These are phyloP conservation scores for Hyphodiscus sp. DNA, from an alignment of 2,329 filamentous ascomycete genomes.

Conservation along the genomic window DNA sequence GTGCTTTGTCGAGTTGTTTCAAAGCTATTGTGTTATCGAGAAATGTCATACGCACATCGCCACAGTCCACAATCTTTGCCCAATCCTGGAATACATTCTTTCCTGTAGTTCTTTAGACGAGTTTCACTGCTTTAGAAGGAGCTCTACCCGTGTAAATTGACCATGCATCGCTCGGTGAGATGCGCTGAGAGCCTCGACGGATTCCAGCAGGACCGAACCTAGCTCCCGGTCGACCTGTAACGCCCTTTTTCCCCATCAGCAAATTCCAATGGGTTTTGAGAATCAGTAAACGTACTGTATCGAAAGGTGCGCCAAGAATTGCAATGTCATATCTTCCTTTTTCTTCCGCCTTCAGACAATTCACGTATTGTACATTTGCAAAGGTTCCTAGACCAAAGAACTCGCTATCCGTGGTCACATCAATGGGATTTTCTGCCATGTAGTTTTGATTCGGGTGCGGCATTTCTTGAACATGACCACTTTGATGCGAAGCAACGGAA, in stretches of 20 bases:
- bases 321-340: conserved; percentile 27
- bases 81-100: conserved; percentile 35
- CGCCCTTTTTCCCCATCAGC: too few relatives aligned
- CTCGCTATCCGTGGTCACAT: neutral
- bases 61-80: conserved; percentile 44
- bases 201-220: conserved; percentile 32
- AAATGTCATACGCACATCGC: conserved; percentile 40
- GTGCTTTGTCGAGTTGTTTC: neutral
- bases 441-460: neutral
- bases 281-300: conserved; percentile 34
- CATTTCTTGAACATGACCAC: neutral
- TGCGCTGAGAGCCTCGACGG: conserved; percentile 29
- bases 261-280: too few relatives aligned
- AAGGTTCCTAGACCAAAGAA: conserved; percentile 11
- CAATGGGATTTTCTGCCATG: neutral
- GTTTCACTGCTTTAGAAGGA: too few relatives aligned
- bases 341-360: conserved; percentile 1
- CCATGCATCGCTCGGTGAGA: conserved; percentile 7
- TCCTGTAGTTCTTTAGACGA: conserved; percentile 11
- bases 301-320: conserved; percentile 44
- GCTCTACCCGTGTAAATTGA: conserved; percentile 44
- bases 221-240: conserved; percentile 32
- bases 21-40: conserved; percentile 35
- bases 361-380: conserved; percentile 10
- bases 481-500: neutral